A percentile compares a stretch with the other conserved stretches of the same genome.
These are phyloP conservation scores for Entoloma clypeatum DNA, from an alignment of 1,284 basidiomycete genomes.

Conservation along the genomic window DNA sequence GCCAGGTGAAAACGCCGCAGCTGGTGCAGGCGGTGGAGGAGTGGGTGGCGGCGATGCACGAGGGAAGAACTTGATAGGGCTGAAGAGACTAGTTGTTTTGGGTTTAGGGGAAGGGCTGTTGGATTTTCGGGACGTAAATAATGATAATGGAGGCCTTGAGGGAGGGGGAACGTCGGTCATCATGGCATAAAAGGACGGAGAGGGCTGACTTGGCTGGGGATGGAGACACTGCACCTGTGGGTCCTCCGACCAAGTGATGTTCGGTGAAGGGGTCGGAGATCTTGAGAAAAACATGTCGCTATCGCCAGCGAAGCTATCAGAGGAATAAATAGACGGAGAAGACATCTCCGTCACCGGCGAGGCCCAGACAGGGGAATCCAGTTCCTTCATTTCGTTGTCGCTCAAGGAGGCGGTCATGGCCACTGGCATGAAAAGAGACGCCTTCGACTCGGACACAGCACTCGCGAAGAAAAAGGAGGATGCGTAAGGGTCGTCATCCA, in stretches of 20 bases:
- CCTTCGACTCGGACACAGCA: constrained; percentile 40
- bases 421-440: constrained; percentile 35
- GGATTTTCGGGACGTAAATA: constrained; percentile 25
- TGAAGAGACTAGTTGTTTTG: constrained; percentile 35
- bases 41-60: constrained; percentile 37
- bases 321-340: constrained; percentile 37
- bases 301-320: constrained; percentile 30
- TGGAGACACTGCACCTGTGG: constrained; percentile 32
- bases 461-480: constrained; percentile 52
- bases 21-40: constrained; percentile 31
- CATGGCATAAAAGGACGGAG: constrained; percentile 35
- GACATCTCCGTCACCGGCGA: constrained; percentile 37
- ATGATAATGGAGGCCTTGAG: constrained; percentile 31
- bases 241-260: constrained; percentile 32
- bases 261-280: constrained; percentile 39
- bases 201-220: constrained; percentile 41
- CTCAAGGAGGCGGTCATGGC: constrained; percentile 33
- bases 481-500: constrained; percentile 54
- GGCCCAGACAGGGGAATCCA: constrained; percentile 37
- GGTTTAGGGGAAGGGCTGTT: constrained; percentile 23
- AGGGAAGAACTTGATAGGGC: constrained; percentile 45
- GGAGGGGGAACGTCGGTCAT: constrained; percentile 38
- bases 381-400: constrained; percentile 46
- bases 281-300: constrained; percentile 32
- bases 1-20: constrained; percentile 25